Percentiles rank a stretch among this genome's conserved stretches.
Evolutionary conservation across 805 yeast species (phyloP).

Genomic region (Metschnikowia peoriensis): DNA sequence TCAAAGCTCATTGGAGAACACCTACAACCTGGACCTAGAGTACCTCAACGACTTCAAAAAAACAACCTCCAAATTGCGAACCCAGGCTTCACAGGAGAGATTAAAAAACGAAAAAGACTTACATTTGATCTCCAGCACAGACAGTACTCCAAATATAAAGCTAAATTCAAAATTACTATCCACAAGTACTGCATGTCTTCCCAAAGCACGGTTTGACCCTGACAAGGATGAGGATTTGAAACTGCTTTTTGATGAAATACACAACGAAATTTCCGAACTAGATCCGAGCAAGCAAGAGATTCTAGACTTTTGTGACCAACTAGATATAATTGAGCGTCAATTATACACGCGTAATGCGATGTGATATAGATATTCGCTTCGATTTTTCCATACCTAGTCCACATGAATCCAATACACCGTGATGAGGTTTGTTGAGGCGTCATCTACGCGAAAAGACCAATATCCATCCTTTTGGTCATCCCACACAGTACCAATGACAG

Average conservation of each 20-base stretch:
- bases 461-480: conserved; percentile 55
- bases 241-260: neutral
- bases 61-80: conserved; percentile 9
- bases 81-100: conserved; percentile 11
- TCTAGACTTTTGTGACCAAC: conserved; percentile 13
- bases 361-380: neutral
- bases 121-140: conserved; percentile 4
- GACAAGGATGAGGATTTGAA: conserved; percentile 13
- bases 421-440: conserved; percentile 22
- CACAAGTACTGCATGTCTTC: neutral
- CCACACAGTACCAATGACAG: conserved; percentile 56
- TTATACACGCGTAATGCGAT: conserved; percentile 1
- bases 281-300: conserved; percentile 4
- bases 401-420: conserved; percentile 18
- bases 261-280: neutral
- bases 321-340: conserved; percentile 14
- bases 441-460: conserved; percentile 32
- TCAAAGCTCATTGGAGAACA: conserved; percentile 22
- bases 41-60: conserved; percentile 31
- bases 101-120: conserved; percentile 1
- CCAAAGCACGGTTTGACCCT: conserved; percentile 14
- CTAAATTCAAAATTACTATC: neutral
- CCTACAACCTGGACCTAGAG: conserved; percentile 30
- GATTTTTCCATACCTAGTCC: conserved; percentile 1
- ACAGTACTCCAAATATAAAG: neutral